phyloP scores from a whole-genome alignment of 306 rosid genomes.

The Quercus dentata region DNA sequence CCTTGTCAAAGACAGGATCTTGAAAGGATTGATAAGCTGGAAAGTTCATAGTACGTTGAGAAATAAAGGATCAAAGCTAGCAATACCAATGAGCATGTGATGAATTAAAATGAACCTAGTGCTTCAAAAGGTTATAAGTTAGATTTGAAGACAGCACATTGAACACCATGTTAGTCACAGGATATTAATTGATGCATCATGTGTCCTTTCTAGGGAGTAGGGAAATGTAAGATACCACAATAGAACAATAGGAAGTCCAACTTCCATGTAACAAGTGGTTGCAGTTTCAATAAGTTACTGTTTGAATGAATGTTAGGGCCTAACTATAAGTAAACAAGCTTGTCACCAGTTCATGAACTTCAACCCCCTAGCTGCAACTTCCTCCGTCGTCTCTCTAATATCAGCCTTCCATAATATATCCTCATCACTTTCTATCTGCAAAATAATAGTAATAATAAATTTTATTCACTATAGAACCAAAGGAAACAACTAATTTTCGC shows the following conservation, averaged over 20 bases:
- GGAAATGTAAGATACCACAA: not conserved
- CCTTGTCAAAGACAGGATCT: not conserved
- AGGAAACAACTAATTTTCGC: constrained; percentile 14
- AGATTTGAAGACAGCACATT: constrained; percentile 1
- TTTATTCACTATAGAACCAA: constrained; percentile 22
- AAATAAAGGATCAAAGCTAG: not conserved
- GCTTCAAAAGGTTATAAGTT: constrained; percentile 17
- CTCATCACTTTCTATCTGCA: constrained; percentile 78
- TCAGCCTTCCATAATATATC: constrained; percentile 72
- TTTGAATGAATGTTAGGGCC: not conserved
- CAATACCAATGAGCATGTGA: not conserved
- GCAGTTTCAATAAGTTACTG: not conserved
- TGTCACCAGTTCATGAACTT: constrained; percentile 77
- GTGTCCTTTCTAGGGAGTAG: not conserved
- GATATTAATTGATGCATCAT: not conserved
- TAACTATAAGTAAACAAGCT: constrained; percentile 6
- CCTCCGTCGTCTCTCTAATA: constrained; percentile 84
- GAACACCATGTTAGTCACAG: not conserved
- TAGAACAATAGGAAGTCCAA: not conserved
- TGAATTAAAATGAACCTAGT: constrained; percentile 10
- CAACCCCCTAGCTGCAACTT: constrained; percentile 70
- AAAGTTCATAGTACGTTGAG: not conserved
- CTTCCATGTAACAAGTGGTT: not conserved
- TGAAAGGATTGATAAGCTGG: not conserved
- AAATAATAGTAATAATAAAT: constrained; percentile 23